These are phyloP conservation scores for Paramecium sexaurelia DNA, from an alignment of 73 alveolate species.

Conservation along the genomic window DNA sequence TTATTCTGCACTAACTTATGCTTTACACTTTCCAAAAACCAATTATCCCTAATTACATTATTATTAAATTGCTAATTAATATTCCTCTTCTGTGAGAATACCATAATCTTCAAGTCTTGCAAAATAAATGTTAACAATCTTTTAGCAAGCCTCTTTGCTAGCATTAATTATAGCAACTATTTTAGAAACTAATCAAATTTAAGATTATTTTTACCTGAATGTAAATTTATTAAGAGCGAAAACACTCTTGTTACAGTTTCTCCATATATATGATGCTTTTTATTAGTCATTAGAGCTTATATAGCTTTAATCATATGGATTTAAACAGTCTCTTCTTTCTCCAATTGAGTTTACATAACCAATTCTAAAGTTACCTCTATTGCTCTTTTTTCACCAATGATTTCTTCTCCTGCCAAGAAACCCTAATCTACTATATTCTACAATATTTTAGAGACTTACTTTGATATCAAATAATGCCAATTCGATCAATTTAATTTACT, in stretches of 20 bases:
- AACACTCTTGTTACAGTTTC: slow-evolving; percentile 23
- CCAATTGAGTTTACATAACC: not conserved
- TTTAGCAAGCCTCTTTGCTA: slow-evolving; percentile 40
- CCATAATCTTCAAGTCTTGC: slow-evolving; percentile 37
- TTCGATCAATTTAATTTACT: slow-evolving; percentile 1
- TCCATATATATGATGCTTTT: not conserved
- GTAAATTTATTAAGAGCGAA: slow-evolving; percentile 1
- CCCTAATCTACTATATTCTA: not conserved
- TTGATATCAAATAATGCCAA: slow-evolving; percentile 49
- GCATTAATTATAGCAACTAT: not conserved
- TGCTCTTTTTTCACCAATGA: not conserved
- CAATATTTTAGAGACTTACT: not conserved
- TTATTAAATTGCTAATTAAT: not conserved
- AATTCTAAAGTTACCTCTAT: not conserved
- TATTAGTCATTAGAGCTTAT: slow-evolving; percentile 27
- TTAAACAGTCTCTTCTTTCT: slow-evolving; percentile 40
- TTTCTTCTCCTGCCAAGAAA: not conserved
- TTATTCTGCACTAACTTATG: not conserved
- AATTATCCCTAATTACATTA: not conserved
- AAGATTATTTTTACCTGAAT: not conserved
- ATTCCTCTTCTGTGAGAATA: not conserved
- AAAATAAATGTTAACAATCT: not conserved
- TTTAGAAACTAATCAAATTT: not conserved
- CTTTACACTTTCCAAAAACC: not conserved
- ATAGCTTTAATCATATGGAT: slow-evolving; percentile 40